A percentile compares a stretch with the other conserved stretches of the same genome.
phyloP scores from a whole-genome alignment of 208 protist species.

The Angomonas desouzai region DNA sequence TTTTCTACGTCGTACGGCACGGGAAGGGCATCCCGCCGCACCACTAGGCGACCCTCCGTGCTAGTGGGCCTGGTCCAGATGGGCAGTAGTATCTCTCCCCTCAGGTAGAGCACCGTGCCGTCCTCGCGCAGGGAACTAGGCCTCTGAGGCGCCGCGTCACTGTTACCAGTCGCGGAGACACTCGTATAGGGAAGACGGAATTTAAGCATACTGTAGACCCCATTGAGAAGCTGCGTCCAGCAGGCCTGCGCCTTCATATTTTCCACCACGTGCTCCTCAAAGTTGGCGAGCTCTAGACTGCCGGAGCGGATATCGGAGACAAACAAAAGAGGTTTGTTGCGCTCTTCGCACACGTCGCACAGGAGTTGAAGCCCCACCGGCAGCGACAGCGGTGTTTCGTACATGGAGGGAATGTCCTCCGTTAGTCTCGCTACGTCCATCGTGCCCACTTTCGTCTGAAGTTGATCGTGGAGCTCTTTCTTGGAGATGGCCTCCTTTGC shows the following conservation, averaged over 20 bases:
- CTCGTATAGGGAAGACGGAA: slow-evolving; percentile 93
- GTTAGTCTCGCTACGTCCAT: slow-evolving; percentile 84
- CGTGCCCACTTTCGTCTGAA: slow-evolving; percentile 74
- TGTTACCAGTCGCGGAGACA: slow-evolving; percentile 21
- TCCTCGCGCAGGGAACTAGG: slow-evolving; percentile 35
- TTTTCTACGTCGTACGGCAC: slow-evolving; percentile 71
- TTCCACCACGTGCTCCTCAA: slow-evolving; percentile 87
- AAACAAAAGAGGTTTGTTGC: slow-evolving; percentile 86
- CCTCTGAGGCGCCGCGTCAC: background rate
- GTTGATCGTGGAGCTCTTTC: slow-evolving; percentile 52
- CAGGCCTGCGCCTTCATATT: slow-evolving; percentile 92
- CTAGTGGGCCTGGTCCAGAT: slow-evolving; percentile 95
- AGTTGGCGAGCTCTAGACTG: slow-evolving; percentile 72
- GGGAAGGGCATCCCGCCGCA: slow-evolving; percentile 59
- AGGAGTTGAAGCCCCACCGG: slow-evolving; percentile 73
- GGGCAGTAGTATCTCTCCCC: slow-evolving; percentile 88
- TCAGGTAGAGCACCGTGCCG: slow-evolving; percentile 83
- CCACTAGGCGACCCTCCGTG: slow-evolving; percentile 93
- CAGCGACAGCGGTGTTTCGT: slow-evolving; percentile 61
- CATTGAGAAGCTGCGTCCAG: slow-evolving; percentile 91
- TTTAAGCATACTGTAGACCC: slow-evolving; percentile 92
- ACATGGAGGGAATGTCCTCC: slow-evolving; percentile 86
- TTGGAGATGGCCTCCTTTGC: slow-evolving; percentile 29
- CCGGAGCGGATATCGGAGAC: slow-evolving; percentile 94
- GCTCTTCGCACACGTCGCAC: slow-evolving; percentile 66